Evolutionary conservation across 768 basidiomycete genomes (phyloP).

Genomic region (Nevesoporus exiguus): DNA sequence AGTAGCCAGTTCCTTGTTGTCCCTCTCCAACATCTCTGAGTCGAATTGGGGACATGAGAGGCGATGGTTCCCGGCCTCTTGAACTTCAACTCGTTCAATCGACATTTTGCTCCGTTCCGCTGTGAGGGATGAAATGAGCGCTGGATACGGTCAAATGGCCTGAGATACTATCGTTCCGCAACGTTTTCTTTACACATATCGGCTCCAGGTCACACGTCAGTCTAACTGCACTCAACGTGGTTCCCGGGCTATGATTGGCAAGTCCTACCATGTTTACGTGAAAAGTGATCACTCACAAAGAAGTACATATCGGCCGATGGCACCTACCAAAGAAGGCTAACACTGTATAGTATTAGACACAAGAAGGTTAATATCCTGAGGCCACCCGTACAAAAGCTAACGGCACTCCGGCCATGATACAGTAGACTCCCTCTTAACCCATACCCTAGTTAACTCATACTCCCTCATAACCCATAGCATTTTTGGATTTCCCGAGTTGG

Average conservation of each 20-base stretch:
- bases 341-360: background rate
- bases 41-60: background rate
- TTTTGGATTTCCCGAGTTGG: no score
- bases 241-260: background rate
- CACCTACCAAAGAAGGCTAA: no score
- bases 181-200: background rate
- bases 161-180: background rate
- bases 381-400: no score
- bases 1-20: background rate
- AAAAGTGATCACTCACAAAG: background rate
- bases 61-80: background rate
- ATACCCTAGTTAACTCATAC: no score
- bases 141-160: background rate
- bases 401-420: no score
- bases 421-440: no score
- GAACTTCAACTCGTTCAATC: background rate
- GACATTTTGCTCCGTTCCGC: background rate
- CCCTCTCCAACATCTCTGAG: background rate
- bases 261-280: conserved; percentile 1
- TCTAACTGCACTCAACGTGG: background rate
- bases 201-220: background rate
- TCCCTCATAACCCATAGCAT: no score
- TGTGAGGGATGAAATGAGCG: background rate
- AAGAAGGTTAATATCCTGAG: background rate
- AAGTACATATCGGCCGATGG: background rate